These are phyloP conservation scores for Holtermannia corniformis DNA, from an alignment of 768 basidiomycete species.

Conservation along the genomic window DNA sequence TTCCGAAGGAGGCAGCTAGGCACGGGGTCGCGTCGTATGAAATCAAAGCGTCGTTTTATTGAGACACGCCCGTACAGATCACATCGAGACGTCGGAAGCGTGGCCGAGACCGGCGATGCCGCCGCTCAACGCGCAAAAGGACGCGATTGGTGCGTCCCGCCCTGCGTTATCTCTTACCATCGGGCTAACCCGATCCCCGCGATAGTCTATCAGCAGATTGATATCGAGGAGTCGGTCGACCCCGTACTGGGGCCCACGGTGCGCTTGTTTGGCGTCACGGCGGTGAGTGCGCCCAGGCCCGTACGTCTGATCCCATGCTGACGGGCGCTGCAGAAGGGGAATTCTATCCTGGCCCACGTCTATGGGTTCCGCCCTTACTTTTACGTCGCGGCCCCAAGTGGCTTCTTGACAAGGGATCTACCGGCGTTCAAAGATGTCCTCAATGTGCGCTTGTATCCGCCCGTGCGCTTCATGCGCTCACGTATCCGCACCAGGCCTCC, in stretches of 20 bases:
- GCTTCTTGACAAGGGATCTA: conserved; percentile 62
- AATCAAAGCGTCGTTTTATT: no score
- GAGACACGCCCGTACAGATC: conserved; percentile 6
- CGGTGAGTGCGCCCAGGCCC: conserved; percentile 47
- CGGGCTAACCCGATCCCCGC: background rate
- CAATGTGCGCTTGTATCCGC: conserved; percentile 52
- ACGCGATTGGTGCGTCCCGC: conserved; percentile 55
- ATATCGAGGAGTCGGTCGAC: conserved; percentile 62
- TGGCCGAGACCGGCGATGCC: conserved; percentile 44
- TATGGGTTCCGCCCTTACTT: conserved; percentile 85
- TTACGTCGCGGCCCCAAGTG: conserved; percentile 76
- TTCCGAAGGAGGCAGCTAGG: no score
- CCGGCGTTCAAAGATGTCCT: conserved; percentile 57
- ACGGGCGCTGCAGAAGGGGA: conserved; percentile 55
- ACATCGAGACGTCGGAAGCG: conserved; percentile 34
- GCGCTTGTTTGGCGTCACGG: conserved; percentile 83
- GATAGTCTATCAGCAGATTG: conserved; percentile 91
- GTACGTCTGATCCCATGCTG: background rate
- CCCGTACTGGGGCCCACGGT: conserved; percentile 47
- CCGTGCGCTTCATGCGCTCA: background rate
- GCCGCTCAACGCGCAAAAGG: conserved; percentile 51
- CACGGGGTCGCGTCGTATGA: no score
- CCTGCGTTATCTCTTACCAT: background rate
- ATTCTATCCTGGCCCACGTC: conserved; percentile 79
- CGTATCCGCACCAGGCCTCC: conserved; percentile 3